Conservation (phyloP, 2,329 filamentous ascomycete genomes). For the Uncinocarpus reesii region DNA sequence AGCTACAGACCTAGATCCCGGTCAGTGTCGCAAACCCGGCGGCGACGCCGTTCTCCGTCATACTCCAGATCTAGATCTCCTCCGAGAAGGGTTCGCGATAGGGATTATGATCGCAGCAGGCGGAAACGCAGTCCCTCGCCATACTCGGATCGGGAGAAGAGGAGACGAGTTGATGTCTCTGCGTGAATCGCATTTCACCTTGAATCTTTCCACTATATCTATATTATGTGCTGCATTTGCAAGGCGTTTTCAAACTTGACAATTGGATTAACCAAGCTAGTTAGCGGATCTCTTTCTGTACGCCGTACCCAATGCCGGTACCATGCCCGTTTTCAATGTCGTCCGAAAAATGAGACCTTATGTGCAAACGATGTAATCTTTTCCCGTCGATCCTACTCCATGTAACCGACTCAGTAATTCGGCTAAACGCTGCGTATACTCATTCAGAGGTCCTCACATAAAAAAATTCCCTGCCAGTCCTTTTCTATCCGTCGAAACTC, state of each 20-base stretch:
- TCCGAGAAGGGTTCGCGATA: constrained; percentile 33
- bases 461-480: not conserved
- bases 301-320: too few species aligned
- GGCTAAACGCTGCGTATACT: not conserved
- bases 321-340: too few species aligned
- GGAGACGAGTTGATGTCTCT: constrained; percentile 27
- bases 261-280: too few species aligned
- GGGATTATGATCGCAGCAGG: constrained; percentile 27
- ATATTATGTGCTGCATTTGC: constrained; percentile 7
- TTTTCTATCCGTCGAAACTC: too few species aligned
- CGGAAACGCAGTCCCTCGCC: constrained; percentile 37
- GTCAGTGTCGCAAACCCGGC: constrained; percentile 38
- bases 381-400: too few species aligned
- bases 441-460: not conserved
- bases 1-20: constrained; percentile 40
- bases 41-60: constrained; percentile 44
- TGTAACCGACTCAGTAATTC: too few species aligned
- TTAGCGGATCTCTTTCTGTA: too few species aligned
- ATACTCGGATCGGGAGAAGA: constrained; percentile 35
- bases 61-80: constrained; percentile 21
- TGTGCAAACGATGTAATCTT: too few species aligned
- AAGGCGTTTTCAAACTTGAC: too few species aligned
- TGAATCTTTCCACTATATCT: not conserved
- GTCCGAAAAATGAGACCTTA: too few species aligned
- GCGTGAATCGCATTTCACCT: not conserved